Evolutionary conservation across 192 early-diverging fungal species (phyloP), one percentile per base, ranked within the genome.

Genomic region (Lobosporangium transversale): DNA sequence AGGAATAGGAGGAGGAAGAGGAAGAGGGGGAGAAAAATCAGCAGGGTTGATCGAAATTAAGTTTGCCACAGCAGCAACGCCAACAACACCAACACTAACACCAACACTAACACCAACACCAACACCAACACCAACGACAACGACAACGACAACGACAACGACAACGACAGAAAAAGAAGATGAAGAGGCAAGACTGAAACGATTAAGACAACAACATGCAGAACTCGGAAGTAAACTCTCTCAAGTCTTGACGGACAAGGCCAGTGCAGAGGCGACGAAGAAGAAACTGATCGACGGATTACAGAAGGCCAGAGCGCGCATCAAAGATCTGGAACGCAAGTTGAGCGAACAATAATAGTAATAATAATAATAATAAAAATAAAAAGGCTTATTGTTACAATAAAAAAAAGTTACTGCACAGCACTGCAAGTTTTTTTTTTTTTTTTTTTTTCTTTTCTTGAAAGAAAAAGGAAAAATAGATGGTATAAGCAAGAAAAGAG

Each of bases 221-320:
- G 32, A 36, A 4, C 58, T 69, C 0, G 67, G 67, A 21, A 3
- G 32, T 1, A 37, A 31, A 15, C 42, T 69, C 4, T 60, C 67
- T 12, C 50, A 53, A 18, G 40, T 69, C 15, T 27, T 69, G 12
- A 42, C 36, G 43, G 67, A 69, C 29, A 69, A 69, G 51, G 67
- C 67, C 0, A 45, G 30, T 0, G 67, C 57, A 2, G 67, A 69
- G n/a, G 58, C 52, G 40, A 36, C 50, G n/a, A 69, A 69, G 33
- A 59, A 69, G 18, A 30, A 44, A 31, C 24, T 69, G 50, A 61
- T 47, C 23, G 67, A 69, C n/a, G 57, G 58, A 14, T 8, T 69
- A 30, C 2, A 42, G 33, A 51, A 58, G 32, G 58, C 58, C 49
- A 69, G 54, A 27, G 67, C 58, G 0, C 67, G 67, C 31, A 69